Base-by-base conservation (phyloP, 371 early-diverging fungal genomes). In the Capillidium heterosporum region DNA sequence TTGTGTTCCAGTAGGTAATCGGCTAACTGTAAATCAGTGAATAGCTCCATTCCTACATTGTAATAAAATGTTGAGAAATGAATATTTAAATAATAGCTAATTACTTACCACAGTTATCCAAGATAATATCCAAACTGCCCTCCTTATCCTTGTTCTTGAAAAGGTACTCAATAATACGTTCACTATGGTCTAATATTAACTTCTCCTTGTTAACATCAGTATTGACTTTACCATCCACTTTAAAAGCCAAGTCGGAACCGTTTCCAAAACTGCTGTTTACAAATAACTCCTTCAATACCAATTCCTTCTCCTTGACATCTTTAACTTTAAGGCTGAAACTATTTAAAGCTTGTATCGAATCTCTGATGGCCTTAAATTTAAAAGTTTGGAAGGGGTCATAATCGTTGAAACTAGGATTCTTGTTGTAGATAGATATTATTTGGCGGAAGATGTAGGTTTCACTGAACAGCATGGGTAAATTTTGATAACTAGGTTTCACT, bases 11-110 rank as follows among this genome's bases (percentile, higher is more conserved):
- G 63, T 32, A 95, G 69, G 74, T 80, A 89, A 60, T 90, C 84
- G 15, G 91, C 92, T 58, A 95, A 73, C 17, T 86, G 68, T 50
- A 96, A 71, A 64, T 96, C 97, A 19, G 81, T 79, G 57, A 80
- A 87, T 42, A 93, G 74, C 66, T 96, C 97, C 58, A 92, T 88
- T 1, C 94, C 88, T 80, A 57, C 5, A 24, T 32, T 26, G 13
- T 24, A 46, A 24, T 21, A 31, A 1, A 54, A 15, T 28, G 15
- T 19, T 28, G 10, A n/a, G 17, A 49, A 11, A 26, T 19, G n/a
- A 1, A 28, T 48, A 23, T 29, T 43, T 41, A 11, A 50, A 7
- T 10, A 27, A 5, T 11, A 32, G 44, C 7, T 5, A 19, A 28
- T n/a, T 4, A 35, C 41, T 57, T 69, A 80, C 83, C 89, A 27